Base-by-base conservation (phyloP, 352 stramenopile species). In the Hyaloperonospora brassicae region DNA sequence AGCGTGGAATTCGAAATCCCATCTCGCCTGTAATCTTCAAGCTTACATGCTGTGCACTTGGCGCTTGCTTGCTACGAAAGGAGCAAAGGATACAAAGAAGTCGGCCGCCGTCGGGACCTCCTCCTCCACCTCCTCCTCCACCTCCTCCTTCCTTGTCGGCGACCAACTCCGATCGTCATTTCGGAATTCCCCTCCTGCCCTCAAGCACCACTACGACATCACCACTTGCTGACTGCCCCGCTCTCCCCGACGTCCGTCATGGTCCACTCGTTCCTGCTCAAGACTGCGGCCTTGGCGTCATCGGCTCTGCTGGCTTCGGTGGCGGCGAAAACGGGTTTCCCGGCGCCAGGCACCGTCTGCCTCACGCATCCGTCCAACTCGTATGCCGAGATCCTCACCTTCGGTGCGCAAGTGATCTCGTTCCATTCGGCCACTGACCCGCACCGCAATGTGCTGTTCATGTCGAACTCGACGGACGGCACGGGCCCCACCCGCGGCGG, bases 401-500 rank as follows among this genome's bases (percentile, higher is more conserved):
- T 82, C 51, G 86, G 87, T 27, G 83, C 87, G 0, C 88, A 86
- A 11, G 57, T 95, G 1, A 81, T 74, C 21, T 87, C 70, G 12
- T 95, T 83, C 54, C 72, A 62, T 1, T 42, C 50, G 0, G 58
- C 61, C 10, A 57, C 54, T 46, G 52, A 68, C 35, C 62, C 70
- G 43, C 49, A 57, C 0, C 30, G 66, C 9, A 76, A 96, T 31
- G 64, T 86, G 43, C 66, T 97, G 14, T 97, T 96, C 62, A 44
- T 96, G 24, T 93, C 76, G n/a, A 79, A 85, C 21, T 73, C 70
- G 17, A 53, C 89, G 22, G 73, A 97, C 59, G 81, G 84, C 39
- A 73, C 57, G 27, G 96, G 93, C 57, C 72, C 90, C 14, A 89
- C 96, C 50, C 72, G 87, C 11, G 88, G 90, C 35, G 88, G 88